Evolutionary conservation across 768 basidiomycete species (phyloP), one percentile per base, ranked within the genome.

Genomic region (Russula ochroleuca): DNA sequence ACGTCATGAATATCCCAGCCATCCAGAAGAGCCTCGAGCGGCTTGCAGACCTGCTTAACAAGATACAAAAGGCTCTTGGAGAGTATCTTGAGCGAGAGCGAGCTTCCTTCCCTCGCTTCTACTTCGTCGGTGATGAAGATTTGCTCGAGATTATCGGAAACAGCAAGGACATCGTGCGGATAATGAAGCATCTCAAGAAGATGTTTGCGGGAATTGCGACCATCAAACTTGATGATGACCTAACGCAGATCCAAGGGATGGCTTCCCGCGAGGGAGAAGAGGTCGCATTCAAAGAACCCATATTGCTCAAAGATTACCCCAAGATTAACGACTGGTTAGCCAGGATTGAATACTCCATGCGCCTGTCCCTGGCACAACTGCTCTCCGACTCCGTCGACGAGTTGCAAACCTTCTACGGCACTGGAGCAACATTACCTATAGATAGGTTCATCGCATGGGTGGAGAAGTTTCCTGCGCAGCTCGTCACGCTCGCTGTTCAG

Each of bases 171-270:
- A 97, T 98, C 69, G 76, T 94, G 49, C 90, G 97, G 43, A 92
- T 98, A 75, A 94, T 97, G 92, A 99, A 99, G 70, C 97, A 98
- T 77, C 81, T 99, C 64, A 98, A 98, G 80, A 99, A 99, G 82
- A 99, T 99, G 97, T 99, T 99, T 75, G 97, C 97, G 23, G 97
- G 97, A 31, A 88, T 99, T 43, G 88, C 94, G 1, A 94, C 94
- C 0, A 81, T 98, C 68, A 81, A 78, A 69, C 81, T 98, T 31
- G 92, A 97, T 72, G 92, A 94, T 19, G 93, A 94, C 52, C 73
- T 90, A 66, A 88, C 92, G 5, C 84, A 88, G 71, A 95, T 98
- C 61, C 86, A 87, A 67, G 94, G 92, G 57, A 96, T 98, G 87
- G 85, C 92, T 14, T 98, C 97, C 1, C 81, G 93, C 62, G 97